Evolutionary conservation across 108 stramenopile species (phyloP).

Genomic region (Nannochloropsis gaditana): DNA sequence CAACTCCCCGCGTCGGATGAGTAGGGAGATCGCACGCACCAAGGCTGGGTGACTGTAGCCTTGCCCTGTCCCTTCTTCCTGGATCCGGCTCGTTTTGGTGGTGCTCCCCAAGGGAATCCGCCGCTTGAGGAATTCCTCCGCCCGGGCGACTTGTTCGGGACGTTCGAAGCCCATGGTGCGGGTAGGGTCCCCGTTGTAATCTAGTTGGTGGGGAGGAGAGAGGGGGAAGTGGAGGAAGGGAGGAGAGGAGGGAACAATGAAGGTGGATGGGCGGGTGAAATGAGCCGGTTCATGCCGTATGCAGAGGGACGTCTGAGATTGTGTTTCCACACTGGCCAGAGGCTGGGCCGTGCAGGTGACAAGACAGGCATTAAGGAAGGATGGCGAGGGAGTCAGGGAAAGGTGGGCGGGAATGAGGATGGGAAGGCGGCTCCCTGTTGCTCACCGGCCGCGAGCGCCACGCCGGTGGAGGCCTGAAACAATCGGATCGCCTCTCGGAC

Average conservation of each 20-base stretch:
- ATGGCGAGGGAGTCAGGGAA: neutral
- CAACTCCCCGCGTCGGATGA: neutral
- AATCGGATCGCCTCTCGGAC: constrained; percentile 95
- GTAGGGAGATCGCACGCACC: neutral
- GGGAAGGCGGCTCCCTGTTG: constrained; percentile 24
- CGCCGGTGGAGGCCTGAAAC: constrained; percentile 95
- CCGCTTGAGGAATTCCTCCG: constrained; percentile 43
- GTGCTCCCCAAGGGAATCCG: constrained; percentile 41
- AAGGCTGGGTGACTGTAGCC: neutral
- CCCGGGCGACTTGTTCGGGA: neutral
- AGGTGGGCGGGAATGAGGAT: neutral
- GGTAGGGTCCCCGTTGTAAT: neutral
- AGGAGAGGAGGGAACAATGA: neutral
- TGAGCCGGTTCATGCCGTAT: neutral
- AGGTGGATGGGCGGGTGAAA: neutral
- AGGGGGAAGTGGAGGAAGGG: neutral
- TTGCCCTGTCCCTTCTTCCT: neutral
- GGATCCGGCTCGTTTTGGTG: constrained; percentile 25
- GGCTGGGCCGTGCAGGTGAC: constrained; percentile 26
- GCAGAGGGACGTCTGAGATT: neutral
- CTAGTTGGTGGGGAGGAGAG: neutral
- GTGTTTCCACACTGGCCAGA: constrained; percentile 21
- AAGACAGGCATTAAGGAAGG: neutral
- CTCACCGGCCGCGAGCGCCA: constrained; percentile 64
- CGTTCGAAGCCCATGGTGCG: neutral